Evolutionary conservation across 164 flowering plant genomes (phyloP).

Genomic region (Aristolochia californica): DNA sequence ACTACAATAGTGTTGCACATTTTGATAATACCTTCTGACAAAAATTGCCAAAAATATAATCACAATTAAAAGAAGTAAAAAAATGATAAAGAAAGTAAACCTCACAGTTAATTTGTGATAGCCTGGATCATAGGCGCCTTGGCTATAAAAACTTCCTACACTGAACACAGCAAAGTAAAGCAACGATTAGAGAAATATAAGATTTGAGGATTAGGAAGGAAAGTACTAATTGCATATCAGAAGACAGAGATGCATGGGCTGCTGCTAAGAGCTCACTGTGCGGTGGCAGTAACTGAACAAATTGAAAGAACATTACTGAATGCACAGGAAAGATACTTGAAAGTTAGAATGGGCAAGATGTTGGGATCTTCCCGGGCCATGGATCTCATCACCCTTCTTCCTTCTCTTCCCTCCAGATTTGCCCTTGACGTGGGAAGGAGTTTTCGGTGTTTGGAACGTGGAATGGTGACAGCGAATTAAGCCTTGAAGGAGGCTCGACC

Average conservation of each 20-base stretch:
- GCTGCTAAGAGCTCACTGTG: constrained; percentile 1
- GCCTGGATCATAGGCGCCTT: not conserved
- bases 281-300: not conserved
- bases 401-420: too few species aligned
- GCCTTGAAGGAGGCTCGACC: too few species aligned
- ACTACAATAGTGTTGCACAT: too few species aligned
- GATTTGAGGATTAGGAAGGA: not conserved
- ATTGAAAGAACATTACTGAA: not conserved
- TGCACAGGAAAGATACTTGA: not conserved
- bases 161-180: constrained; percentile 25
- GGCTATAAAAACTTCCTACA: constrained; percentile 15
- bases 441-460: too few species aligned
- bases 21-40: too few species aligned
- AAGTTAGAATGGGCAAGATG: constrained; percentile 54
- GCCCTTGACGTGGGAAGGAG: too few species aligned
- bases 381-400: too few species aligned
- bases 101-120: not conserved
- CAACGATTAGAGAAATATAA: not conserved
- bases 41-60: too few species aligned
- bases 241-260: constrained; percentile 16
- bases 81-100: not conserved
- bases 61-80: not conserved
- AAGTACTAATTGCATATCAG: constrained; percentile 9
- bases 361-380: too few species aligned
- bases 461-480: too few species aligned